Base-by-base conservation (phyloP, 192 early-diverging fungal genomes). In the Geranomyces variabilis region DNA sequence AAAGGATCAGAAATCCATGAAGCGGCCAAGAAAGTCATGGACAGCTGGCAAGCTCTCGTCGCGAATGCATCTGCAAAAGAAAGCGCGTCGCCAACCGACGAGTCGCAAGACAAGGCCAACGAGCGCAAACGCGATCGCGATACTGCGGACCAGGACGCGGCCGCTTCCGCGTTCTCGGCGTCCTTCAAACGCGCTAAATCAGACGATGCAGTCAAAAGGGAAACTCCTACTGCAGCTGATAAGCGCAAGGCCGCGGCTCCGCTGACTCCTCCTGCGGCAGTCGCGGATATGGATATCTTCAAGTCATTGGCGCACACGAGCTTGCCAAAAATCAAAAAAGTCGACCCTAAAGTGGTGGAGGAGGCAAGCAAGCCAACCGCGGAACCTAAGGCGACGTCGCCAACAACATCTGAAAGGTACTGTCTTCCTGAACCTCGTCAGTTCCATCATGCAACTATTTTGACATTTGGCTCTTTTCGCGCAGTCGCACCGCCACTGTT, bases 291-390 rank as follows among this genome's bases (percentile, higher is more conserved):
- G 10, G 69, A 70, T 41, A 59, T 70, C 34, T 70, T 70, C 57
- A 62, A 61, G 24, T 61, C 69, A 31, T 44, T 70, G 34, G 62
- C 69, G 6, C 56, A 70, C 30, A 31, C 70, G 13, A 47, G 28
- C 13, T 34, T 72, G n/a, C 70, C 70, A 14, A 72, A 72, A 30
- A 72, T 72, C 62, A 72, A 72, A 33, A 72, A 72, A 46, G n/a
- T 57, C 6, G 58, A 33, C 4, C 29, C 62, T 13, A 56, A 56
- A 56, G 24, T 19, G 55, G 29, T 41, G 10, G 36, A 41, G 5
- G 36, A 41, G 36, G 10, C 36, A 10, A 41, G 5, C 5, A 41
- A 41, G 36, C 36, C 36, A 7, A 10, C 36, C 10, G 36, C 36
- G 36, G 36, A 41, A 41, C 5, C 36, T 10, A 41, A 41, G 36